These are phyloP conservation scores for Zelonia costaricensis DNA, from an alignment of 208 protist species.

Conservation along the genomic window DNA sequence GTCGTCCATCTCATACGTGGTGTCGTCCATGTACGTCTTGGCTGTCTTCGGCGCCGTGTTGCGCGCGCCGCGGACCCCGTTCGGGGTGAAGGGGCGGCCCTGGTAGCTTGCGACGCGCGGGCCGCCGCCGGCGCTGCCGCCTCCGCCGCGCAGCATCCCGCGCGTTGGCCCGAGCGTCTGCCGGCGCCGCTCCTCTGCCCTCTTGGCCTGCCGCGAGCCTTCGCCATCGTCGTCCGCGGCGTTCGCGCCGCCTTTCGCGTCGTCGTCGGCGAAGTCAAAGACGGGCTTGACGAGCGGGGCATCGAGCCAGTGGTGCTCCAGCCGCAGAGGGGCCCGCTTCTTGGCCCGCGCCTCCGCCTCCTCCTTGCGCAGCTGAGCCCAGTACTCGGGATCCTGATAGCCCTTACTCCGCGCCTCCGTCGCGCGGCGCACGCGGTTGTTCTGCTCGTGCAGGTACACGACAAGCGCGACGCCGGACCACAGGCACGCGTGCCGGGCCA, in stretches of 20 bases:
- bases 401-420: conserved; percentile 24
- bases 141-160: not conserved
- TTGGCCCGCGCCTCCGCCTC: conserved; percentile 15
- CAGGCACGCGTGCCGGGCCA: conserved; percentile 36
- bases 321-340: conserved; percentile 12
- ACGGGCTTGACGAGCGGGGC: not conserved
- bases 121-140: not conserved
- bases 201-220: not conserved
- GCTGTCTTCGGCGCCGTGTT: conserved; percentile 13
- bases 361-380: conserved; percentile 32
- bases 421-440: conserved; percentile 44
- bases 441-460: conserved; percentile 32
- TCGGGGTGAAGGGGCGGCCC: conserved; percentile 51
- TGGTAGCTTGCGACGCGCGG: conserved; percentile 43
- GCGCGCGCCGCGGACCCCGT: conserved; percentile 35
- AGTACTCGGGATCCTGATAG: conserved; percentile 46
- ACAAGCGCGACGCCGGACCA: conserved; percentile 39
- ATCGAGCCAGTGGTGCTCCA: conserved; percentile 30
- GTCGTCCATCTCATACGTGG: conserved; percentile 24
- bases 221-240: not conserved
- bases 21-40: conserved; percentile 18
- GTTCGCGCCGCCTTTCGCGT: not conserved
- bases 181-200: conserved; percentile 9
- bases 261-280: not conserved
- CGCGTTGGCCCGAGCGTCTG: not conserved